Evolutionary conservation across 345 rosid genomes (phyloP).

Genomic region (Populus ilicifolia): DNA sequence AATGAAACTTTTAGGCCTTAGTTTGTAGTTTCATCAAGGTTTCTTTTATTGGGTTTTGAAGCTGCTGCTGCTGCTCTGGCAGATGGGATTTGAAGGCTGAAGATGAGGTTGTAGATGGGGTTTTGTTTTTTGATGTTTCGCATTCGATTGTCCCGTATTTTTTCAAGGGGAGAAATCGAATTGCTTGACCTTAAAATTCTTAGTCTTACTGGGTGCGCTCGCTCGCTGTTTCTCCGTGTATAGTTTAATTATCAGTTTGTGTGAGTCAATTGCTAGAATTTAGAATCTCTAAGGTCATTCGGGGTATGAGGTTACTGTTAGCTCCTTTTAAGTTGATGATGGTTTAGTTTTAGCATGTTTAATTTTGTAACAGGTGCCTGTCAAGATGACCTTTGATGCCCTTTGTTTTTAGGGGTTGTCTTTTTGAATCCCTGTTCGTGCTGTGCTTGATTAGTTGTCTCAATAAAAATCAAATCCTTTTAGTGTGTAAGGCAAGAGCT

Average conservation of each 20-base stretch:
- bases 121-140: slow-evolving; percentile 21
- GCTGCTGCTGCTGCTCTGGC: background rate
- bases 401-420: background rate
- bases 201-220: background rate
- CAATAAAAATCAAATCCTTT: background rate
- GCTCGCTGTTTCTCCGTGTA: background rate
- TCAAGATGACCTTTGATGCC: background rate
- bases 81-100: background rate
- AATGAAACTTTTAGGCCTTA: slow-evolving; percentile 51
- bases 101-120: background rate
- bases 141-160: slow-evolving; percentile 59
- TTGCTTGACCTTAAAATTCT: slow-evolving; percentile 30
- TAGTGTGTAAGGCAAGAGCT: background rate
- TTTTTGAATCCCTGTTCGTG: background rate
- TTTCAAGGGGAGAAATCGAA: slow-evolving; percentile 68
- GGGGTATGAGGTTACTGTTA: background rate
- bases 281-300: background rate
- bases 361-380: background rate
- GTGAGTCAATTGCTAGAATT: background rate
- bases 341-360: background rate
- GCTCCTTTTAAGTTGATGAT: background rate
- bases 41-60: background rate
- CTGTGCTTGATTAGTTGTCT: background rate
- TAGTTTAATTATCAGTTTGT: background rate
- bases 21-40: slow-evolving; percentile 11